Percentiles rank a stretch among this genome's conserved stretches.
These are phyloP conservation scores for Hymenoscyphus infarciens DNA, from an alignment of 2,329 filamentous ascomycete genomes.

Conservation along the genomic window DNA sequence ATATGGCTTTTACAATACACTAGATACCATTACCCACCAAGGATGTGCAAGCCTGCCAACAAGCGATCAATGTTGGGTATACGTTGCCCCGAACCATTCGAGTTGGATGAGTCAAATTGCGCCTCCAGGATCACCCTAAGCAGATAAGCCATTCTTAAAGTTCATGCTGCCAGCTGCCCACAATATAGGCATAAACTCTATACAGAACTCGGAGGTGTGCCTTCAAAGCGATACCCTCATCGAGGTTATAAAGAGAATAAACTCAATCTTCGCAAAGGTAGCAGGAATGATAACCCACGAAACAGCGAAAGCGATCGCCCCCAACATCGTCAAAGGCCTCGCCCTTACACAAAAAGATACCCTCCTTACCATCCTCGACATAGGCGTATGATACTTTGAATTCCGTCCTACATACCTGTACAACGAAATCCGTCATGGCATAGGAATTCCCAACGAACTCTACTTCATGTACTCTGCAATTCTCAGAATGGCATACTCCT, in stretches of 20 bases:
- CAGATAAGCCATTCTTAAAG: conserved; percentile 40
- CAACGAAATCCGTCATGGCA: conserved; percentile 37
- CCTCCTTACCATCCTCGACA: conserved; percentile 41
- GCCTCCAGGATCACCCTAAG: conserved; percentile 39
- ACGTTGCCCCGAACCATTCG: conserved; percentile 42
- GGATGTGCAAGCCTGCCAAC: conserved; percentile 42
- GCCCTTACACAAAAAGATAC: conserved; percentile 50
- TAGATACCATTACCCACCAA: conserved; percentile 41
- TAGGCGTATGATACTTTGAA: conserved; percentile 51
- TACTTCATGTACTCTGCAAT: conserved; percentile 51
- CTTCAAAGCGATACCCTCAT: conserved; percentile 34
- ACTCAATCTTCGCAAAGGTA: conserved; percentile 28
- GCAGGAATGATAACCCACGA: conserved; percentile 27
- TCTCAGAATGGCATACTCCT: conserved; percentile 46
- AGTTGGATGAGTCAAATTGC: conserved; percentile 44
- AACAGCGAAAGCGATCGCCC: conserved; percentile 33
- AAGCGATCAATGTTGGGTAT: conserved; percentile 44
- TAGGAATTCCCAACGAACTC: conserved; percentile 42
- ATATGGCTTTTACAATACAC: conserved; percentile 50
- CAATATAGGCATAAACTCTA: conserved; percentile 51
- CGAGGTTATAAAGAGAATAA: conserved; percentile 31
- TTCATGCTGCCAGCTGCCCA: conserved; percentile 46
- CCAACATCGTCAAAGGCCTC: conserved; percentile 44
- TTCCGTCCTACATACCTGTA: conserved; percentile 49
- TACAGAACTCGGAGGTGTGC: conserved; percentile 41